Base-by-base conservation (phyloP, 2,329 filamentous ascomycete species). In the Botrytis cinerea region DNA sequence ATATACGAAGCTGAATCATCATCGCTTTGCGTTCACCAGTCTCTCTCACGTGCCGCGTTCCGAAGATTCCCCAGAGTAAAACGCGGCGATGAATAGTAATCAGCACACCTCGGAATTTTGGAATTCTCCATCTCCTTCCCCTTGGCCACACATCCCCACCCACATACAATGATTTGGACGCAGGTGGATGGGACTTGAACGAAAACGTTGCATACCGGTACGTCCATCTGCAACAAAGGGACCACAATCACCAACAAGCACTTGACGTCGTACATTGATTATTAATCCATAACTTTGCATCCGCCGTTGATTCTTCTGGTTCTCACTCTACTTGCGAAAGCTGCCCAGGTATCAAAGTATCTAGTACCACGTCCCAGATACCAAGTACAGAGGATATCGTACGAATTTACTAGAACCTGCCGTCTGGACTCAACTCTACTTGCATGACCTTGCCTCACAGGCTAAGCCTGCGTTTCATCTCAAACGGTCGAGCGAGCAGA, bases 1-100 rank as follows among this genome's bases (percentile, higher is more conserved):
- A 32, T 43, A 59, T 22, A 54, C 20, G 16, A 22, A 45, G 69
- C 45, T 71, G 32, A 71, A 64, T 54, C 28, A 64, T 22, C 59
- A 14, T 51, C 25, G 25, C 32, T 32, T 32, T 32, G 32, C 32
- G 32, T 4, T 32, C 32, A 32, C 32, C 32, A 32, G 32, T 32
- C 12, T 14, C 25, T 51, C 22, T 14, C 46, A 25, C 22, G 20
- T 48, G 46, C n/a, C 48, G n/a, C 48, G n/a, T 16, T 51, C 51
- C 51, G n/a, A 54, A 54, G n/a, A 54, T 54, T 28, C 57, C 57
- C 16, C 28, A 35, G n/a, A 35, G 20, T n/a, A 8, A 25, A n/a
- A n/a, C 1, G 4, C 22, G 48, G 22, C n/a, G 40, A 43, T 51
- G 57, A 59, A 60, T 60, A 60, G 57, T 60, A 60, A 60, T 60